A percentile compares a stretch with the other conserved stretches of the same genome.
These are phyloP conservation scores for Euphorbia tirucalli DNA, from an alignment of 345 rosid species.

Conservation along the genomic window DNA sequence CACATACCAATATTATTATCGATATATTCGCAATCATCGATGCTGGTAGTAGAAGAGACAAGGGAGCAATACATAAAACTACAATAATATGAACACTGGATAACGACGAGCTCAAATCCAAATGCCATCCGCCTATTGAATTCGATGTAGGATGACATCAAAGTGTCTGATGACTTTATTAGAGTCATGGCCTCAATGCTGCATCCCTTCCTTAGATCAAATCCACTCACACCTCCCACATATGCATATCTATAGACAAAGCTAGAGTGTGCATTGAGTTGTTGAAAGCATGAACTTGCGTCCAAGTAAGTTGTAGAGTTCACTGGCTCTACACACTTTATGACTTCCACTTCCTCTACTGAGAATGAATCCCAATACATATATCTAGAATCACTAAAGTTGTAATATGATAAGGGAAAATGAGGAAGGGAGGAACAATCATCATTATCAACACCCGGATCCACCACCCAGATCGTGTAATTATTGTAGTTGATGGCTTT, in stretches of 20 bases:
- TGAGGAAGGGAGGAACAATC: neutral
- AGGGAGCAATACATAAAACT: too few species aligned
- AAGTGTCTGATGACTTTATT: neutral
- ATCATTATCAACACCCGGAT: neutral
- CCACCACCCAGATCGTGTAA: too few species aligned
- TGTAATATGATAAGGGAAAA: neutral
- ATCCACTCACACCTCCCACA: neutral
- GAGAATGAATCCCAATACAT: too few species aligned
- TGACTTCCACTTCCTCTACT: too few species aligned
- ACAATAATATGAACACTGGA: too few species aligned
- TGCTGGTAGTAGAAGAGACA: too few species aligned
- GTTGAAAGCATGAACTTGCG: neutral
- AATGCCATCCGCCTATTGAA: neutral
- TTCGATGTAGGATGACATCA: neutral
- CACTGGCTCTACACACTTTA: neutral
- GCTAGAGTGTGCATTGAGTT: neutral
- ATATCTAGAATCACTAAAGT: rapidly evolving
- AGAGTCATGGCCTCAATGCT: neutral
- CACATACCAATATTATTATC: too few species aligned
- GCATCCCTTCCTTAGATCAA: constrained; percentile 6
- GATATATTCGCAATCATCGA: too few species aligned
- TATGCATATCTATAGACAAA: neutral
- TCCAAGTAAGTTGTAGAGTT: neutral
- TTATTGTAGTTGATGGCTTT: neutral
- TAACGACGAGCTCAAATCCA: constrained; percentile 18